These are phyloP conservation scores for Ceratocystis eucalypticola DNA, from an alignment of 2,329 filamentous ascomycete genomes.

Conservation along the genomic window DNA sequence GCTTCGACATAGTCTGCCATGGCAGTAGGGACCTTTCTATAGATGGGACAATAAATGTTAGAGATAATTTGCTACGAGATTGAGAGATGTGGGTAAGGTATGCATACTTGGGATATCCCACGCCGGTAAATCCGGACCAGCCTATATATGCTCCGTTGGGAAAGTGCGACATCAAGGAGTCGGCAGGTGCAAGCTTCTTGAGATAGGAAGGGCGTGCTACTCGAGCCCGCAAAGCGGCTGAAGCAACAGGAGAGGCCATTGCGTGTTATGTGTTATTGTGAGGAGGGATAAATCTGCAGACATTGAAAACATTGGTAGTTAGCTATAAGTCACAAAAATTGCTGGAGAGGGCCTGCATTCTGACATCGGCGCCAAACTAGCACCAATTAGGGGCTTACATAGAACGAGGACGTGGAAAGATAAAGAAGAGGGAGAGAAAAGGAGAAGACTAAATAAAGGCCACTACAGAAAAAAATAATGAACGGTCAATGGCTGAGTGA, in stretches of 20 bases:
- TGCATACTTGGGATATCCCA: slow-evolving; percentile 64
- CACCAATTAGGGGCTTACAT: not conserved
- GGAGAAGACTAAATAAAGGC: slow-evolving; percentile 11
- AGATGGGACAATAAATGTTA: not conserved
- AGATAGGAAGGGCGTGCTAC: slow-evolving; percentile 64
- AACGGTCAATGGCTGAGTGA: not conserved
- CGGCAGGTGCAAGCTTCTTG: slow-evolving; percentile 63
- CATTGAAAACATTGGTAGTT: slow-evolving; percentile 9
- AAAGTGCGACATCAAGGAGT: slow-evolving; percentile 69
- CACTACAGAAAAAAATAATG: slow-evolving; percentile 13
- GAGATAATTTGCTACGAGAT: not conserved
- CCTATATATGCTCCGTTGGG: slow-evolving; percentile 77
- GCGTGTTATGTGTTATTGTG: not conserved
- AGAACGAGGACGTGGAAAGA: not conserved
- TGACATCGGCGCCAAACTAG: not conserved
- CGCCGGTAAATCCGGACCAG: slow-evolving; percentile 84
- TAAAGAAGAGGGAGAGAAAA: slow-evolving; percentile 9
- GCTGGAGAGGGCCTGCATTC: not conserved
- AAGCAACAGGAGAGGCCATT: slow-evolving; percentile 45
- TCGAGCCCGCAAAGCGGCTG: slow-evolving; percentile 61
- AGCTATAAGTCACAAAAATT: not conserved
- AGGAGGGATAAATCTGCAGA: slow-evolving; percentile 12
- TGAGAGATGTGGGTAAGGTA: not conserved
- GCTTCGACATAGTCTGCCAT: slow-evolving; percentile 81
- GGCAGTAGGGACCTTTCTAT: slow-evolving; percentile 49